phyloP scores from a whole-genome alignment of 345 rosid species.

The Salix arbutifolia region DNA sequence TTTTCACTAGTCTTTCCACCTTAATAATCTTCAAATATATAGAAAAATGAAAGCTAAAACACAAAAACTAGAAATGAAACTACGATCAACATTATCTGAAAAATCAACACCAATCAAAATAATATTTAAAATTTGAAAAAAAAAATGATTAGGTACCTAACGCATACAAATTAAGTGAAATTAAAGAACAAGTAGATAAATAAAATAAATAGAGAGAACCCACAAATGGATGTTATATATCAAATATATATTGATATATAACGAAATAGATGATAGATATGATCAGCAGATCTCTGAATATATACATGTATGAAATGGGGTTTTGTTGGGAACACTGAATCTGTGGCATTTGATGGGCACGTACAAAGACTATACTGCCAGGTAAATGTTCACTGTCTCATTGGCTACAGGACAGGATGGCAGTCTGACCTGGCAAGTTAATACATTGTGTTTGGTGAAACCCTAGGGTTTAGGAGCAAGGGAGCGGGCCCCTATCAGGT shows the following conservation, averaged over 20 bases:
- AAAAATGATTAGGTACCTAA: not conserved
- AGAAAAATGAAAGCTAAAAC: not conserved
- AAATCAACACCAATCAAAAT: not conserved
- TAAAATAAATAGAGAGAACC: no score
- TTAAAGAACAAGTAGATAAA: no score
- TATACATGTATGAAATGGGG: not conserved
- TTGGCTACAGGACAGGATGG: not conserved
- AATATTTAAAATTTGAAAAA: not conserved
- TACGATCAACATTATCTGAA: not conserved
- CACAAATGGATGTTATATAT: no score
- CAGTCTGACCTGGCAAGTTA: not conserved
- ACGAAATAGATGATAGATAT: no score
- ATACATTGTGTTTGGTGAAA: not conserved
- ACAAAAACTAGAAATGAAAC: not conserved
- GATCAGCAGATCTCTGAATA: no score
- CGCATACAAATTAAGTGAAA: no score
- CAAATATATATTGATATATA: no score
- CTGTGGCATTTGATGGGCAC: constrained; percentile 3
- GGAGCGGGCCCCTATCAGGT: not conserved
- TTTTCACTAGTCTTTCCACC: not conserved
- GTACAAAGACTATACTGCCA: not conserved
- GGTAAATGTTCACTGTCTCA: not conserved
- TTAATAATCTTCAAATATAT: not conserved
- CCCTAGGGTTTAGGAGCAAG: not conserved
- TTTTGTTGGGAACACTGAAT: not conserved